Evolutionary conservation across 2,329 filamentous ascomycete genomes (phyloP).

Genomic region (Microdochium paspali): DNA sequence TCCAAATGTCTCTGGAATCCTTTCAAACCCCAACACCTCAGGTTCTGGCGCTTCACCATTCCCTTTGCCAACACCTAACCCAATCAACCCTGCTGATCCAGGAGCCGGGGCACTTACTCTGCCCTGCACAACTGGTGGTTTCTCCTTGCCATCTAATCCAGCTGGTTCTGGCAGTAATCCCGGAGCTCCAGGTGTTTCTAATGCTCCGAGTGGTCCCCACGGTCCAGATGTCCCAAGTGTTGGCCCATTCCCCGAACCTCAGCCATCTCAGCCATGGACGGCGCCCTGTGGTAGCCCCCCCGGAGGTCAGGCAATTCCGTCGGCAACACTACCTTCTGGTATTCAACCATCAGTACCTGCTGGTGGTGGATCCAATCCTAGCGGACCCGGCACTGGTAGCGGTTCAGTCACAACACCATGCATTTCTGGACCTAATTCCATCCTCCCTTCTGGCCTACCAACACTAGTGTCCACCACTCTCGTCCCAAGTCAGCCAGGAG

Average conservation of each 20-base stretch:
- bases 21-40: not conserved
- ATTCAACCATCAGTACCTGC: not conserved
- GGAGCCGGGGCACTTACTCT: not conserved
- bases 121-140: not conserved
- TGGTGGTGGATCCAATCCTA: not conserved
- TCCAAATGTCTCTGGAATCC: not conserved
- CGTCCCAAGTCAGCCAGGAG: not conserved
- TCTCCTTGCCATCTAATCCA: not conserved
- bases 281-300: not conserved
- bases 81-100: not conserved
- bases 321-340: not conserved
- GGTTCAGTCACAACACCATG: not conserved
- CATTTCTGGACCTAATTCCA: not conserved
- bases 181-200: no score
- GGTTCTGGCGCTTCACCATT: slow-evolving; percentile 7
- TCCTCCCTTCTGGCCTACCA: no score
- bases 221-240: not conserved
- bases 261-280: not conserved
- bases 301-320: not conserved
- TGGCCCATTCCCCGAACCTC: not conserved
- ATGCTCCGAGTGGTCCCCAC: no score
- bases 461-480: not conserved
- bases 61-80: not conserved
- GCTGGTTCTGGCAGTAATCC: not conserved
- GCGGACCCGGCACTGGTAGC: not conserved